Percentiles rank a stretch among this genome's conserved stretches.
phyloP scores from a whole-genome alignment of 805 yeast genomes.

The Ogataea paraovalis region DNA sequence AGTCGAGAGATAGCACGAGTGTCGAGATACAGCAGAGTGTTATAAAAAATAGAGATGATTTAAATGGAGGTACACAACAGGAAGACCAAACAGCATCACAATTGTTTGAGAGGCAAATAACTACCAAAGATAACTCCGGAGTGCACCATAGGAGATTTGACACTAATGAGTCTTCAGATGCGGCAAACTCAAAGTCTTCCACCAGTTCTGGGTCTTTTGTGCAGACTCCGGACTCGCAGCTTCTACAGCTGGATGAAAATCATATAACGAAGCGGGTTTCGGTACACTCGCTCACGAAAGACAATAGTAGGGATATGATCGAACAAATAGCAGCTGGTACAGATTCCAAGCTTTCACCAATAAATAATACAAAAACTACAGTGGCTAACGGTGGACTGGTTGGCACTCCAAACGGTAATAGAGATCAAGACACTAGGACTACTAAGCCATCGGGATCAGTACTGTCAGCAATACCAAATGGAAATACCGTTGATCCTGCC shows the following conservation, averaged over 20 bases:
- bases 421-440: too few relatives aligned
- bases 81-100: background rate
- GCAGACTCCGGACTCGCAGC: background rate
- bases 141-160: background rate
- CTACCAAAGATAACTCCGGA: background rate
- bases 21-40: background rate
- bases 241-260: conserved; percentile 1
- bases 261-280: background rate
- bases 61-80: too few relatives aligned
- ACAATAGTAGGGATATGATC: background rate
- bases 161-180: background rate
- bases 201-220: background rate
- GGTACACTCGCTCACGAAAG: background rate
- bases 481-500: background rate
- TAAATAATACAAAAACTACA: background rate
- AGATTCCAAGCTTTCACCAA: background rate
- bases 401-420: background rate
- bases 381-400: background rate
- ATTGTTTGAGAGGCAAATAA: background rate
- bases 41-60: too few relatives aligned
- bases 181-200: background rate
- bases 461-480: background rate
- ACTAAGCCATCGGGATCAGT: background rate
- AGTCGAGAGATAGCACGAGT: background rate
- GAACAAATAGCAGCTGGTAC: background rate